Base-by-base conservation (phyloP, 1,139 yeast genomes). In the Candida labiduridarum region DNA sequence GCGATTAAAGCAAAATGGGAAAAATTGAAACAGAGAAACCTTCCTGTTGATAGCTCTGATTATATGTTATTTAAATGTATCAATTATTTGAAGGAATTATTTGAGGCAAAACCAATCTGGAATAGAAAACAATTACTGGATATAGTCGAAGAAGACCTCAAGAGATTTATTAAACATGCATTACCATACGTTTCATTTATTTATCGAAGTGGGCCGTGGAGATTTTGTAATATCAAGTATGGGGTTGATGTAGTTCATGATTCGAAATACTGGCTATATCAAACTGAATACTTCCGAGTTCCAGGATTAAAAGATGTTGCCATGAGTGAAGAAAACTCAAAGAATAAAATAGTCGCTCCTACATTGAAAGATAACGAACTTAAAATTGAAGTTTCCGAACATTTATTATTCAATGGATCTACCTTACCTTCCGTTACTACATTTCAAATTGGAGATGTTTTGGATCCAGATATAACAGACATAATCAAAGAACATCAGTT, bases 121-220 rank as follows among this genome's bases (percentile, higher is more conserved):
- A 79, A 94, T 0, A 78, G 97, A 53, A 80, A 87, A 53, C 96
- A 89, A 53, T 63, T 94, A 39, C 83, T 81, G 51, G 78, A 80
- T 53, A 69, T 88, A 41, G 74, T 83, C 1, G 87, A 90, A 0
- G 64, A 68, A 3, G 76, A 77, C 11, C 69, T 82, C 45, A 72
- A 77, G 54, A 70, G 79, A 52, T 78, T 79, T 16, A 67, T 92
- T 40, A 85, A 88, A 57, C 84, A 79, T 55, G 95, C 97, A 0
- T 68, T 95, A 46, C 96, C 98, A 0, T 85, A 88, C 61, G 87
- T 91, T 0, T 79, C 96, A 0, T 94, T 83, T 63, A 79, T 89
- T 39, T 88, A 85, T 65, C 83, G 87, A 33, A 87, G 87, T 62
- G 99, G 99, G 0, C 99, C 99, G 0, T 94, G 97, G 96, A 78